Evolutionary conservation across 2,329 filamentous ascomycete genomes (phyloP), one percentile per base, ranked within the genome.

Genomic region (Claviceps sp.): DNA sequence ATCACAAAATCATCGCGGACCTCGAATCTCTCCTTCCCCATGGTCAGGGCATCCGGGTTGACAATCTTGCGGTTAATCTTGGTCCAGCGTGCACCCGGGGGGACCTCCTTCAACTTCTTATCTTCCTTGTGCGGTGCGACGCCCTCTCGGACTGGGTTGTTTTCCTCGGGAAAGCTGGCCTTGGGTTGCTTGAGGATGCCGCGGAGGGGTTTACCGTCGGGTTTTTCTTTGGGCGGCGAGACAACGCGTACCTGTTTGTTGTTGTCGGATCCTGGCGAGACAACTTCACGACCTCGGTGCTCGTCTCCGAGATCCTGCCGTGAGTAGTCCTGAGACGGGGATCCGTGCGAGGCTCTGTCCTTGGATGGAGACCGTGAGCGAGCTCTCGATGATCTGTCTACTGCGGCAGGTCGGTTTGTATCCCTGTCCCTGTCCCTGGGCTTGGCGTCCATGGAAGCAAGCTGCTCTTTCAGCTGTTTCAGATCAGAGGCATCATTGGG

Each of bases 1-100:
- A 96, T 95, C 54, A 97, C 89, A 66, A 89, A 94, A 62, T 95
- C 89, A 54, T 89, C 80, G n/a, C 89, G 80, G 60, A 94, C 87
- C 67, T 97, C 91, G 59, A 86, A 97, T 34, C 91, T 78, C 70
- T 96, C 90, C 60, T 93, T 87, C n/a, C 87, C 86, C 55, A 87
- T 78, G 53, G 87, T 85, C 47, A 97, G 71, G 0, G 90, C 89
- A 59, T 91, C 86, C 0, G 90, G 89, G 59, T 94, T 96, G 60
- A 97, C 90, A 52, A 95, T 77, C 58, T 85, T 82, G 52, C 90
- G 82, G 63, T 85, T 87, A 63, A 97, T 90, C 71, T 93, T 95
- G 47, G 90, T 96, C 90, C 90, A 96, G 51, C 89, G 80, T 37
- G 90, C 90, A 53, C 85, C 87, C 0, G 82, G 70, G 0, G 86